A percentile compares a stretch with the other conserved stretches of the same genome.
Conservation (phyloP, 2,329 filamentous ascomycete species). For the Fusarium irregulare region DNA sequence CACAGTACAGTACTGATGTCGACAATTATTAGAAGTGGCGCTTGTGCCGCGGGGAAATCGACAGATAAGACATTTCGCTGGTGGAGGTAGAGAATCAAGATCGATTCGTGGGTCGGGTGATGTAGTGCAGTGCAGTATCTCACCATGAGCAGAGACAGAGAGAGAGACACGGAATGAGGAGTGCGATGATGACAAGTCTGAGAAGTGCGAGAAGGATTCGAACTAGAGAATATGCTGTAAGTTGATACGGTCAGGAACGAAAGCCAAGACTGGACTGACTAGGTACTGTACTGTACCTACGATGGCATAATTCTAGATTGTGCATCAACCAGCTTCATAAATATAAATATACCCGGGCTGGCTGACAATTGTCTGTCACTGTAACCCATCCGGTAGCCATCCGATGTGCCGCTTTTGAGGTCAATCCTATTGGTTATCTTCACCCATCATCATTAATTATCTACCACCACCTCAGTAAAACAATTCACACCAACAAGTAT, state of each 20-base stretch:
- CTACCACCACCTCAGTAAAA: neutral
- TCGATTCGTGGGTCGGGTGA: slow-evolving; percentile 24
- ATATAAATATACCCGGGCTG: neutral
- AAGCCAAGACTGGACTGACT: neutral
- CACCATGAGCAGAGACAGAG: neutral
- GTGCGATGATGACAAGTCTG: neutral
- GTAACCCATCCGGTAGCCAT: neutral
- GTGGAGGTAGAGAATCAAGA: slow-evolving; percentile 27
- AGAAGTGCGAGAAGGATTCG: neutral
- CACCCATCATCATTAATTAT: neutral
- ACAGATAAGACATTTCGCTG: slow-evolving; percentile 5
- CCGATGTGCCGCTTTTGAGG: neutral
- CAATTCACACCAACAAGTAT: too few relatives aligned
- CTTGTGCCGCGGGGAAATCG: neutral
- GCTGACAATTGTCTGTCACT: neutral
- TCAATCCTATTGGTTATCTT: neutral
- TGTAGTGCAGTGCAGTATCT: neutral
- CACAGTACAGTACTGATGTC: neutral
- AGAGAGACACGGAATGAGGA: neutral
- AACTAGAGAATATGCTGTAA: neutral
- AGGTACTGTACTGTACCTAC: neutral
- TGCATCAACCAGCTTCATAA: neutral
- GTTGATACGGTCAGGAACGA: slow-evolving; percentile 25
- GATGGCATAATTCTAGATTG: neutral
- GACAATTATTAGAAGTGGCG: neutral